A percentile compares a stretch with the other conserved stretches of the same genome.
These are phyloP conservation scores for Mycena latifolia DNA, from an alignment of 768 basidiomycete genomes.

Conservation along the genomic window DNA sequence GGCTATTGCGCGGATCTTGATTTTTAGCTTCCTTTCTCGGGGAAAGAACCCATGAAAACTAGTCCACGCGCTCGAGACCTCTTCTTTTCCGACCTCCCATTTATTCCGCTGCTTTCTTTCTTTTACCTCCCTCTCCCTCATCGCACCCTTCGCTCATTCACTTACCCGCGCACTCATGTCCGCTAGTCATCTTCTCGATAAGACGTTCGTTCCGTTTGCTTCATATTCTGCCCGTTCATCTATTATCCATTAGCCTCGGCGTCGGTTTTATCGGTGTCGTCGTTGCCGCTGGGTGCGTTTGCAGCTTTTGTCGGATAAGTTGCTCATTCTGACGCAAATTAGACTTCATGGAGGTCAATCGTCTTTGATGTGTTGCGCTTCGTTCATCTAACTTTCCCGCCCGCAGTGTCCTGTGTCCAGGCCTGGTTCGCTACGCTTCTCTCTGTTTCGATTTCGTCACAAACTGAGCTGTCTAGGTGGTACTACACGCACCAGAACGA, in stretches of 20 bases:
- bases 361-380: neutral
- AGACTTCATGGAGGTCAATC: slow-evolving; percentile 66
- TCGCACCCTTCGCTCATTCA: slow-evolving; percentile 24
- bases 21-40: slow-evolving; percentile 21
- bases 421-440: slow-evolving; percentile 52
- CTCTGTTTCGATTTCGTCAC: neutral
- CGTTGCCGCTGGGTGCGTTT: slow-evolving; percentile 60
- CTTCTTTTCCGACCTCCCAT: slow-evolving; percentile 7
- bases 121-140: slow-evolving; percentile 16
- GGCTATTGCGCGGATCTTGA: slow-evolving; percentile 24
- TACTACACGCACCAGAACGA: slow-evolving; percentile 67
- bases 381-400: slow-evolving; percentile 1
- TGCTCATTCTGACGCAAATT: slow-evolving; percentile 3
- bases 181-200: slow-evolving; percentile 40
- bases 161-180: slow-evolving; percentile 31
- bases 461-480: slow-evolving; percentile 21
- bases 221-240: neutral
- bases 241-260: slow-evolving; percentile 53
- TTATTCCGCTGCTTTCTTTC: slow-evolving; percentile 25
- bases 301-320: neutral
- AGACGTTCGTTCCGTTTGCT: slow-evolving; percentile 45
- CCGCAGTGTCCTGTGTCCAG: slow-evolving; percentile 66
- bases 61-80: slow-evolving; percentile 10
- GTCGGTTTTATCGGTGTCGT: slow-evolving; percentile 64
- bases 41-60: slow-evolving; percentile 9